A percentile compares a stretch with the other conserved stretches of the same genome.
phyloP scores from a whole-genome alignment of 108 stramenopile genomes.

The Nitzschia sp. region DNA sequence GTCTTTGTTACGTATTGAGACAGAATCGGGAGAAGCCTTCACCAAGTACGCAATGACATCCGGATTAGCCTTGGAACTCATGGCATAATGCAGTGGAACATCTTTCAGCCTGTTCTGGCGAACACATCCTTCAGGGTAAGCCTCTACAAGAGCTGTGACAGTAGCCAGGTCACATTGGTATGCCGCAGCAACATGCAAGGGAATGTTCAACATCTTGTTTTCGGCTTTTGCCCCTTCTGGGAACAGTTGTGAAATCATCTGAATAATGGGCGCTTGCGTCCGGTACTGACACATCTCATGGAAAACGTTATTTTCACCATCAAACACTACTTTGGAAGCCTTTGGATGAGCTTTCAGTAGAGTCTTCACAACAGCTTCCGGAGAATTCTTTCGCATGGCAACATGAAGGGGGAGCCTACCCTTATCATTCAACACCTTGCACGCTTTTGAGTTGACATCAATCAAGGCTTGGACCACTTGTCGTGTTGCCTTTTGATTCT shows the following conservation, averaged over 20 bases:
- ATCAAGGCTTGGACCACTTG: slow-evolving; percentile 49
- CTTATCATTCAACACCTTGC: slow-evolving; percentile 38
- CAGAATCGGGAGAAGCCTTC: slow-evolving; percentile 46
- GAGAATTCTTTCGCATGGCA: slow-evolving; percentile 47
- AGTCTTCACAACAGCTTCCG: slow-evolving; percentile 51
- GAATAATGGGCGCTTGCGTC: slow-evolving; percentile 26
- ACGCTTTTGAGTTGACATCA: slow-evolving; percentile 52
- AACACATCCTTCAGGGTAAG: slow-evolving; percentile 46
- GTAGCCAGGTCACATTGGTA: slow-evolving; percentile 49
- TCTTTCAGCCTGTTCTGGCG: slow-evolving; percentile 56
- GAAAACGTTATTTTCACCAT: slow-evolving; percentile 56
- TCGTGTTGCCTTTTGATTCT: slow-evolving; percentile 48
- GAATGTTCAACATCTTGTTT: slow-evolving; percentile 50
- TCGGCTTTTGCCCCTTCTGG: slow-evolving; percentile 41
- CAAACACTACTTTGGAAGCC: slow-evolving; percentile 45
- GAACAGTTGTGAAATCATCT: slow-evolving; percentile 38
- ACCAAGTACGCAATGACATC: slow-evolving; percentile 47
- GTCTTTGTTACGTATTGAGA: slow-evolving; percentile 42
- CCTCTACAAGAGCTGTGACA: slow-evolving; percentile 45
- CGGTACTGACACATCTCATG: slow-evolving; percentile 64
- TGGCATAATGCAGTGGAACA: slow-evolving; percentile 45
- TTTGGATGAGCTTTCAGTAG: slow-evolving; percentile 52
- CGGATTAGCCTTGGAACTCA: slow-evolving; percentile 38
- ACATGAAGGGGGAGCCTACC: slow-evolving; percentile 62
- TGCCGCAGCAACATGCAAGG: slow-evolving; percentile 57